Evolutionary conservation across 2,329 filamentous ascomycete species (phyloP), one percentile per base, ranked within the genome.

Genomic region (Claviceps sp.): DNA sequence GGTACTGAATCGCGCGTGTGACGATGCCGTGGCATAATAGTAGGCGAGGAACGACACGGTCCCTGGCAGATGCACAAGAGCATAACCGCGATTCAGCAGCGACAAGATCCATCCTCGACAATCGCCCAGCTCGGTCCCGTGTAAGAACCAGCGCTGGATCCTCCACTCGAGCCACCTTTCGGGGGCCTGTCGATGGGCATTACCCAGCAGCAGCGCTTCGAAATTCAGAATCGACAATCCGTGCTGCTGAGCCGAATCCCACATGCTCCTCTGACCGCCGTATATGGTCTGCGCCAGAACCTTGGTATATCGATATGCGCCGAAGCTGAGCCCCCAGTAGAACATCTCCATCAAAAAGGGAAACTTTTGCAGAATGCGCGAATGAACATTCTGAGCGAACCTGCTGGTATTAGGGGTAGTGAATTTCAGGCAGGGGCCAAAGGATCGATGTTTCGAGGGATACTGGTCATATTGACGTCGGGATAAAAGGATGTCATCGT

Each of bases 271-370:
- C 11, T 47, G 54, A 37, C 54, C 54, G 23, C 54, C 54, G 38
- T 54, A 55, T 6, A 49, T 39, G 20, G 47, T 50, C 45, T 53
- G 52, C 7, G 54, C 54, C n/a, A 55, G 40, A 14, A 52, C 45
- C 47, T 55, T 55, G 29, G 54, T 55, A 47, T 49, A 48, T 8
- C 50, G 47, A 29, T 53, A 53, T 16, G 50, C 50, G 52, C 44
- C 52, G 50, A 54, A 53, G 34, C 52, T 52, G 34, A 50, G 47
- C 2, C 49, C 83, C 83, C 84, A 88, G 68, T 88, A 88, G 49
- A 88, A 88, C 42, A 78, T 82, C 65, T 88, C 85, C 1, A 82
- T 80, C 29, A 88, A 64, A 61, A 88, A 88, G 0, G 85, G 85
- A 57, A 86, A 79, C 60, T 78, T 82, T 52, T 73, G 73, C 14